phyloP scores from a whole-genome alignment of 2,329 filamentous ascomycete genomes.

The Curvularia lunata region DNA sequence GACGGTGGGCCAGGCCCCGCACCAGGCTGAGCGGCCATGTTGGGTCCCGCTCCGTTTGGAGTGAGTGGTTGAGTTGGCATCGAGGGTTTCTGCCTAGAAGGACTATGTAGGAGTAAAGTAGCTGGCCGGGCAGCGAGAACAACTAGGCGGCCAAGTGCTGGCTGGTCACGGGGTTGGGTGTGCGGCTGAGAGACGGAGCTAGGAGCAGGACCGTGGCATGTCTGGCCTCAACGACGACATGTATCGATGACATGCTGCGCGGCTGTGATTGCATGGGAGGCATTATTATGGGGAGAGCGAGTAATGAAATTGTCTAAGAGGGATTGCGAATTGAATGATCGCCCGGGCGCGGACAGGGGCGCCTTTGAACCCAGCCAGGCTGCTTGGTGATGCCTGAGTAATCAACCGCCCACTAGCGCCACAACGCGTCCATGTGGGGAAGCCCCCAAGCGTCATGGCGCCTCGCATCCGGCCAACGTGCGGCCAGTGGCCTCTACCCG shows the following conservation, averaged over 20 bases:
- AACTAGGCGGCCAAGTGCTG: background rate
- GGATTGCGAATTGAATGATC: background rate
- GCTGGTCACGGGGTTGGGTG: background rate
- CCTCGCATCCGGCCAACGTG: background rate
- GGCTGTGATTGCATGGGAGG: background rate
- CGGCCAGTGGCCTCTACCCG: background rate
- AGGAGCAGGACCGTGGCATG: background rate
- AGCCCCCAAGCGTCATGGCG: background rate
- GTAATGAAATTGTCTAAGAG: background rate
- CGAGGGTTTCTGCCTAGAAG: too few species aligned
- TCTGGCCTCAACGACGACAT: background rate
- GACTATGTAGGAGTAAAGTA: too few species aligned
- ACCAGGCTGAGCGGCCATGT: background rate
- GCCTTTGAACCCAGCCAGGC: background rate
- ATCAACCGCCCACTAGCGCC: conserved; percentile 14
- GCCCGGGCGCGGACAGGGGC: background rate
- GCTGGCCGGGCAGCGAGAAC: background rate
- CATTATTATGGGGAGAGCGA: background rate
- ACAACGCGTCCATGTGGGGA: conserved; percentile 32
- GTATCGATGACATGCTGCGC: background rate
- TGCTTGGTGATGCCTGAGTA: conserved; percentile 47
- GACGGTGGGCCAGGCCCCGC: background rate
- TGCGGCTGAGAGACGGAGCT: too few species aligned
- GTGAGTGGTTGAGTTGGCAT: background rate
- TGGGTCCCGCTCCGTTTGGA: background rate